These are phyloP conservation scores for Acanthamoeba royreba DNA, from an alignment of 208 protist genomes.

Conservation along the genomic window DNA sequence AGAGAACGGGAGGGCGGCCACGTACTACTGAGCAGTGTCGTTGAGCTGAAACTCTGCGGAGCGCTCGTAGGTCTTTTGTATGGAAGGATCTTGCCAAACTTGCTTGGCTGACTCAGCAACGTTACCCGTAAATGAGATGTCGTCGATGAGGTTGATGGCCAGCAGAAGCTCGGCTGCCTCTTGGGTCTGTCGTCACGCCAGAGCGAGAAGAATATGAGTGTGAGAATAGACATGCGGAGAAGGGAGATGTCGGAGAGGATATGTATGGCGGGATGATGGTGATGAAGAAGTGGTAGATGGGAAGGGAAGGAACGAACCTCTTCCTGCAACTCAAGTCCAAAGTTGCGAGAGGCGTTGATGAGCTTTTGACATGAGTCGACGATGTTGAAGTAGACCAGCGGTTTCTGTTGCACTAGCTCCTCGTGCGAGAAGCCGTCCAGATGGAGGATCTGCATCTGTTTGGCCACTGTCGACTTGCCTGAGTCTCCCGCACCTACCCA, in stretches of 20 bases:
- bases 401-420: conserved; percentile 58
- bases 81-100: conserved; percentile 69
- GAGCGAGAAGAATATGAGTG: too few species aligned
- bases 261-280: too few species aligned
- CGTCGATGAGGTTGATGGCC: not conserved
- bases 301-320: not conserved
- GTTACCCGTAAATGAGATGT: not conserved
- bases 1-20: not conserved
- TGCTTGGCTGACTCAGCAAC: conserved; percentile 43
- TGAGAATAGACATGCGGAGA: not conserved
- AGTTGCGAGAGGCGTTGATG: not conserved
- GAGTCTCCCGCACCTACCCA: conserved; percentile 74
- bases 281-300: too few species aligned
- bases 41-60: conserved; percentile 73
- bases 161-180: not conserved
- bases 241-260: conserved; percentile 8
- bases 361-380: conserved; percentile 69
- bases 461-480: conserved; percentile 83
- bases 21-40: conserved; percentile 77
- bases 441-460: conserved; percentile 85
- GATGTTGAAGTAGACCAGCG: conserved; percentile 72
- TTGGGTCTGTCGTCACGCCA: too few species aligned
- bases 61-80: conserved; percentile 67
- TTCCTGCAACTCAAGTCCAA: not conserved
- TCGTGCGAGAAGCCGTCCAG: conserved; percentile 71